Percentiles rank a stretch among this genome's conserved stretches.
phyloP scores from a whole-genome alignment of 179 eudicot species.

The Drosera spatulata region DNA sequence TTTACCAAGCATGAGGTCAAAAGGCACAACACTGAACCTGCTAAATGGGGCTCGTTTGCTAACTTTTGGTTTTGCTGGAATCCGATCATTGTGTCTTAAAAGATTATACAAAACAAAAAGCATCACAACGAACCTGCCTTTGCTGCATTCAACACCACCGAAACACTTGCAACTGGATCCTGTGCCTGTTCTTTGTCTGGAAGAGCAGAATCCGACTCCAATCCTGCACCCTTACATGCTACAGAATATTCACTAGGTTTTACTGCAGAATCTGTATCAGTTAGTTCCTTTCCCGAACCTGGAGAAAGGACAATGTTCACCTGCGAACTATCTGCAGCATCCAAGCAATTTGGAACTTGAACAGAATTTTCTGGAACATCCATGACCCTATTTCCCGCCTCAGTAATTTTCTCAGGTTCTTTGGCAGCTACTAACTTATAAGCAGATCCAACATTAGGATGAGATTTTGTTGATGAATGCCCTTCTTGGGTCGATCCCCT shows the following conservation, averaged over 20 bases:
- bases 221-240: slow-evolving; percentile 17
- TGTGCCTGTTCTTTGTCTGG: slow-evolving; percentile 27
- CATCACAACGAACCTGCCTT: slow-evolving; percentile 26
- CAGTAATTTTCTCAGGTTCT: slow-evolving; percentile 18
- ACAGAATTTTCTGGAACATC: slow-evolving; percentile 23
- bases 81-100: too few relatives aligned
- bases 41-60: too few relatives aligned
- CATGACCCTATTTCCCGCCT: slow-evolving; percentile 12
- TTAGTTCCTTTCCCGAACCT: slow-evolving; percentile 10
- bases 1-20: too few relatives aligned
- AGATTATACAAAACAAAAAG: not conserved
- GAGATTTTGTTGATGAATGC: slow-evolving; percentile 16
- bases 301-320: slow-evolving; percentile 26
- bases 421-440: slow-evolving; percentile 11
- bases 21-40: too few relatives aligned
- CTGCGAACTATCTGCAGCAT: slow-evolving; percentile 23
- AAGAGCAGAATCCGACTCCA: slow-evolving; percentile 17
- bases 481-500: slow-evolving; percentile 24
- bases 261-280: slow-evolving; percentile 10
- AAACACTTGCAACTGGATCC: slow-evolving; percentile 17
- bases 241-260: slow-evolving; percentile 19
- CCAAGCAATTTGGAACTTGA: slow-evolving; percentile 11
- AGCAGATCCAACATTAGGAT: slow-evolving; percentile 8
- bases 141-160: slow-evolving; percentile 22
- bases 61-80: too few relatives aligned